Evolutionary conservation across 2,329 filamentous ascomycete species (phyloP).

Genomic region (Cercospora beticola): DNA sequence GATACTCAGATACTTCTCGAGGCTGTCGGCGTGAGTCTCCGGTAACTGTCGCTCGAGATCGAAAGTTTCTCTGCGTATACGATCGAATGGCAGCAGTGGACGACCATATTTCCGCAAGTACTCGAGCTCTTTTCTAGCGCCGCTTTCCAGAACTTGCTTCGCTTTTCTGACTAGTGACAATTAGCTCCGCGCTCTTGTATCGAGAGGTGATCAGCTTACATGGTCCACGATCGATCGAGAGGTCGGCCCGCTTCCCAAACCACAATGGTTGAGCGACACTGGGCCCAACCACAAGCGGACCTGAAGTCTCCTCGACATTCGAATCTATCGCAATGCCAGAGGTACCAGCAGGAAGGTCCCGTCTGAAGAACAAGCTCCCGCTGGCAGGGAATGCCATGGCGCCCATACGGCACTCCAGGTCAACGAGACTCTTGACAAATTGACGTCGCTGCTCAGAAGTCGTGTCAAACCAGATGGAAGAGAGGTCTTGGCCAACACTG

Average conservation of each 20-base stretch:
- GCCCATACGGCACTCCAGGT: slow-evolving; percentile 35
- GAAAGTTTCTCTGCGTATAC: slow-evolving; percentile 36
- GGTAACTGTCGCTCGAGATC: slow-evolving; percentile 35
- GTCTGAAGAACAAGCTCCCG: slow-evolving; percentile 40
- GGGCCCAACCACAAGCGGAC: slow-evolving; percentile 36
- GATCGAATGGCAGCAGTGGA: slow-evolving; percentile 37
- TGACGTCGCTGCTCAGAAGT: slow-evolving; percentile 27
- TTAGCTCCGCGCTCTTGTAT: neutral
- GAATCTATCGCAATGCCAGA: slow-evolving; percentile 25
- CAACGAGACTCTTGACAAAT: slow-evolving; percentile 33
- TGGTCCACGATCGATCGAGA: slow-evolving; percentile 36
- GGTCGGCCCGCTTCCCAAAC: slow-evolving; percentile 33
- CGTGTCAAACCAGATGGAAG: slow-evolving; percentile 25
- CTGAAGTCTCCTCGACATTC: slow-evolving; percentile 7
- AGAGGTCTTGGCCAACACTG: slow-evolving; percentile 22
- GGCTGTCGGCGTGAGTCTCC: slow-evolving; percentile 32
- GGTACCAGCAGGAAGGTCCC: slow-evolving; percentile 26
- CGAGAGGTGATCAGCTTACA: slow-evolving; percentile 30
- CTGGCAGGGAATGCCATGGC: slow-evolving; percentile 35
- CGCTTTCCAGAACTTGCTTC: slow-evolving; percentile 32
- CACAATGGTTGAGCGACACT: slow-evolving; percentile 33
- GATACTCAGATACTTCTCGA: slow-evolving; percentile 36
- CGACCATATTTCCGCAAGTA: slow-evolving; percentile 35
- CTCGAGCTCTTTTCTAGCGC: slow-evolving; percentile 37
- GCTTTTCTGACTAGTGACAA: slow-evolving; percentile 29